These are phyloP conservation scores for Carex littledalei DNA, from an alignment of 176 grass and related monocot genomes.

Conservation along the genomic window DNA sequence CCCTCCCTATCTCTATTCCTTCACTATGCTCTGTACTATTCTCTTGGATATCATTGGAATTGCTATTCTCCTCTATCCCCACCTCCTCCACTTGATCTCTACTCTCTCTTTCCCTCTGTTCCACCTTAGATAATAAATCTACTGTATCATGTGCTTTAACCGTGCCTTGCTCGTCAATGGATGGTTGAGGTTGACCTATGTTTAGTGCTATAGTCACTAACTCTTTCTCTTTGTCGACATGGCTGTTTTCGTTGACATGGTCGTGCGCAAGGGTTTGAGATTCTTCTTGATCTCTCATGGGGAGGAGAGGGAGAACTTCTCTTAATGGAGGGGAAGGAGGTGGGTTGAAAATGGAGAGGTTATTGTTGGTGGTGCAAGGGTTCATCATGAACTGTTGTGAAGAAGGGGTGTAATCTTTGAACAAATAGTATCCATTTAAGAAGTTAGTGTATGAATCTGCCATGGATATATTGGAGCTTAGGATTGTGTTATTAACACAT, in stretches of 20 bases:
- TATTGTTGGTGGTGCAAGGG: background rate
- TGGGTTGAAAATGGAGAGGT: constrained; percentile 7
- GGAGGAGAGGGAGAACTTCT: constrained; percentile 45
- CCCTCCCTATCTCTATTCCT: constrained; percentile 28
- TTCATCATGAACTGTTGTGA: background rate
- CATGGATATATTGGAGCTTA: constrained; percentile 4
- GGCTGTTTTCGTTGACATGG: background rate
- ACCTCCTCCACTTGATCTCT: constrained; percentile 6
- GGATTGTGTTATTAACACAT: background rate
- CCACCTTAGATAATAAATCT: constrained; percentile 6
- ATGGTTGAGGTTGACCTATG: constrained; percentile 44
- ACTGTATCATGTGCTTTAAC: constrained; percentile 8
- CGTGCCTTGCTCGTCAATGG: background rate
- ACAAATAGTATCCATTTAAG: constrained; percentile 25
- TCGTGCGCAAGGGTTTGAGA: background rate
- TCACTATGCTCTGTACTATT: background rate
- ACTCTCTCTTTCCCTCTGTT: background rate
- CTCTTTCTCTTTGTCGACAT: constrained; percentile 18
- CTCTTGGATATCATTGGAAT: constrained; percentile 16
- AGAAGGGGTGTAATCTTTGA: constrained; percentile 11
- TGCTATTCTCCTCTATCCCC: background rate
- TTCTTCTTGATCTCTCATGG: constrained; percentile 23
- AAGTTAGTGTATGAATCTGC: constrained; percentile 24
- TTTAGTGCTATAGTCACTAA: constrained; percentile 38
- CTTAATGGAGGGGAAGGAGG: constrained; percentile 26